Conservation (phyloP, 2,329 filamentous ascomycete species). For the Pseudogymnoascus sp. region DNA sequence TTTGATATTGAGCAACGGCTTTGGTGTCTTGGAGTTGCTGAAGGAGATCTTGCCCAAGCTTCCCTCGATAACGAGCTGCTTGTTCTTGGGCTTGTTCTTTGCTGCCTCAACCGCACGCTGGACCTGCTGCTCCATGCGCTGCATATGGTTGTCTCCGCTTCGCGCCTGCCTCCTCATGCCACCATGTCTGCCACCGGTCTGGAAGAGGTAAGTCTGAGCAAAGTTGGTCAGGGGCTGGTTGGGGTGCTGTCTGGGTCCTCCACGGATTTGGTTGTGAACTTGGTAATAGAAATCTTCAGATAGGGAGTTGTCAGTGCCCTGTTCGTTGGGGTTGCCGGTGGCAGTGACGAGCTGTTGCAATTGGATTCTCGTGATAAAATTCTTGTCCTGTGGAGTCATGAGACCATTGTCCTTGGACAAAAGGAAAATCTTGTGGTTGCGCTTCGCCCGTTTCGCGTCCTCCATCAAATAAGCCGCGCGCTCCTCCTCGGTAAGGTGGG, state of each 20-base stretch:
- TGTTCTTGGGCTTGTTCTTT: conserved; percentile 96
- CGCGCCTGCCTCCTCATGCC: conserved; percentile 66
- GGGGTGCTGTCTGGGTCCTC: conserved; percentile 80
- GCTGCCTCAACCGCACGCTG: conserved; percentile 94
- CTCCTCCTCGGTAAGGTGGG: conserved; percentile 74
- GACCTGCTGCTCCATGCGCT: conserved; percentile 98
- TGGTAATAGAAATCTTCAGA: conserved; percentile 98
- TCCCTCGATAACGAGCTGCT: conserved; percentile 91
- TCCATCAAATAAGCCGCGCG: conserved; percentile 77
- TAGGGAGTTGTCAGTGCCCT: conserved; percentile 69
- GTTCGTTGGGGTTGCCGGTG: conserved; percentile 76
- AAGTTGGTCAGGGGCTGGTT: conserved; percentile 92
- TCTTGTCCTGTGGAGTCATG: conserved; percentile 99
- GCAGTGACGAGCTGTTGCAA: conserved; percentile 91
- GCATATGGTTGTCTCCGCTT: conserved; percentile 91
- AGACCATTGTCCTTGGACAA: conserved; percentile 90
- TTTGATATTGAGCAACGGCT: conserved; percentile 92
- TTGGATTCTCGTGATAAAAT: conserved; percentile 97
- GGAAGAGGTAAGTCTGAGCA: conserved; percentile 93
- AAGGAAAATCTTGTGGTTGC: conserved; percentile 95
- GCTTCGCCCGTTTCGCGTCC: conserved; percentile 89
- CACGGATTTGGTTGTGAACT: conserved; percentile 89
- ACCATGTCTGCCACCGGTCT: conserved; percentile 78
- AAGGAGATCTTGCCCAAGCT: conserved; percentile 97
- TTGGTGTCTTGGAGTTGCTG: conserved; percentile 96